Evolutionary conservation across 305 asterid species (phyloP), one percentile per base, ranked within the genome.

Genomic region (Euphrasia arctica): DNA sequence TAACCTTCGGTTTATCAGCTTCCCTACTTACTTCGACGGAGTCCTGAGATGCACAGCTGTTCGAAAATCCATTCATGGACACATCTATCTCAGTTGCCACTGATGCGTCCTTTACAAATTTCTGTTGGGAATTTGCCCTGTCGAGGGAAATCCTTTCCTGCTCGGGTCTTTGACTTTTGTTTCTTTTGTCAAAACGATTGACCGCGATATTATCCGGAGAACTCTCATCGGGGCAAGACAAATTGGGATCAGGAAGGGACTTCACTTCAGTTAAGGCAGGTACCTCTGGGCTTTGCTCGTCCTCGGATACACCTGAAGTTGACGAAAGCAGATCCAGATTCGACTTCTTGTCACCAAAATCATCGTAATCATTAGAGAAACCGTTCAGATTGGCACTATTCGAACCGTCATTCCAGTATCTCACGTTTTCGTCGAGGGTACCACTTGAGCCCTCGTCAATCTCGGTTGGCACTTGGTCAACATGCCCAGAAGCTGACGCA

Each of bases 21-120:
- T 80, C 94, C 73, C 82, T 87, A 63, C 74, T 74, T 47, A 47
- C 55, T 49, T 85, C 88, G 36, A 54, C 58, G 4, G 95, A 83
- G 70, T 85, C 92, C 65, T 75, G 86, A 73, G 95, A 82, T 12
- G 72, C 74, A 63, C 72, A 80, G 71, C 85, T 81, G 68, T 75
- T 78, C 2, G 78, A 75, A 70, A 67, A 78, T 49, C 75, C 95
- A 69, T 71, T 78, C 31, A 75, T 31, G 0, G 96, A 75, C 71
- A 84, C 79, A 6, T 88, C 95, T 68, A 78, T 88, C 81, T 84
- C 97, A 54, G 85, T 82, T 39, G 85, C 94, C 77, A 63, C 72
- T 0, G 71, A 73, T 14, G 71, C 76, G 70, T 81, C 95, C 79
- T 80, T 78, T 14, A 72, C 74, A 49, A 86, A 85, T 70, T 74